Conservation (phyloP, 2,329 filamentous ascomycete species). For the Biscogniauxia marginata region DNA sequence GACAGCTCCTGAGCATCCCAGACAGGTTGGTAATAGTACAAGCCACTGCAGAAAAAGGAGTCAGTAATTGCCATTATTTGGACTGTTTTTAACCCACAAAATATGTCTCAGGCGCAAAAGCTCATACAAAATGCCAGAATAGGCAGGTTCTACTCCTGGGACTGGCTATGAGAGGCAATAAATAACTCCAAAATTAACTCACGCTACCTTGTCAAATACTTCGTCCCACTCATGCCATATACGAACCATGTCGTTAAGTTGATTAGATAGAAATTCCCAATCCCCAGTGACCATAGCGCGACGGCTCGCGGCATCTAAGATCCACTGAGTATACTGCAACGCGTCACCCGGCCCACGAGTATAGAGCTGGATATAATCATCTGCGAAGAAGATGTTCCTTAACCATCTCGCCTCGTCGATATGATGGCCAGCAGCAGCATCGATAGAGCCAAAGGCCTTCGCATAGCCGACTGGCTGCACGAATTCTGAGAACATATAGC, state of each 20-base stretch:
- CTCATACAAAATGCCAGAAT: too few relatives aligned
- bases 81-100: too few relatives aligned
- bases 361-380: slow-evolving; percentile 40
- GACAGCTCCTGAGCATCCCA: slow-evolving; percentile 44
- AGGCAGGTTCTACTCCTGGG: too few relatives aligned
- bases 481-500: slow-evolving; percentile 44
- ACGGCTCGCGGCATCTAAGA: slow-evolving; percentile 34
- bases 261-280: slow-evolving; percentile 33
- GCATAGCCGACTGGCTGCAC: slow-evolving; percentile 40
- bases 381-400: slow-evolving; percentile 36
- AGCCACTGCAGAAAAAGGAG: too few relatives aligned
- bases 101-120: too few relatives aligned
- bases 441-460: slow-evolving; percentile 30
- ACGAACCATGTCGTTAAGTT: slow-evolving; percentile 40
- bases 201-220: slow-evolving; percentile 33
- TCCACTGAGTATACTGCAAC: slow-evolving; percentile 38
- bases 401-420: slow-evolving; percentile 41
- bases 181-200: too few relatives aligned
- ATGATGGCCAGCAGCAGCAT: slow-evolving; percentile 38
- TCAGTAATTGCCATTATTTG: too few relatives aligned
- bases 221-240: slow-evolving; percentile 40
- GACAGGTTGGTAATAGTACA: slow-evolving; percentile 43
- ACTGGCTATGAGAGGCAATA: too few relatives aligned
- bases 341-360: slow-evolving; percentile 37
- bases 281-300: slow-evolving; percentile 40